A percentile compares a stretch with the other conserved stretches of the same genome.
Conservation (phyloP, 495 filamentous ascomycete genomes). For the Sporormia fimetaria region DNA sequence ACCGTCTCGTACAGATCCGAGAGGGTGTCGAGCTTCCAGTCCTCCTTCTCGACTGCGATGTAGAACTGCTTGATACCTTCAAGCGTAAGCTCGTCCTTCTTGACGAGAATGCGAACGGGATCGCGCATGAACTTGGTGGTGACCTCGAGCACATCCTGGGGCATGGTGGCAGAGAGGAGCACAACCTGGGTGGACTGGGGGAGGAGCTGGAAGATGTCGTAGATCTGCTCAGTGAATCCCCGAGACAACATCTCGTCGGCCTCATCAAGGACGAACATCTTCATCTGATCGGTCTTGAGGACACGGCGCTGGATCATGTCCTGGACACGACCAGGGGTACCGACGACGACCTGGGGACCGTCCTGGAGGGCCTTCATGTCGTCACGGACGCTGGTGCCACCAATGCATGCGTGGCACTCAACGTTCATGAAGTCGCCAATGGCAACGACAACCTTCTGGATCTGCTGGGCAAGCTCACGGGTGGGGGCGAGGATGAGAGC, state of each 20-base stretch:
- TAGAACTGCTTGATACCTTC: slow-evolving; percentile 99
- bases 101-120: slow-evolving; percentile 96
- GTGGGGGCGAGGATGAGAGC: slow-evolving; percentile 90
- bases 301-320: slow-evolving; percentile 98
- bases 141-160: slow-evolving; percentile 96
- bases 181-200: slow-evolving; percentile 97
- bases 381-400: slow-evolving; percentile 93
- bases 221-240: slow-evolving; percentile 99
- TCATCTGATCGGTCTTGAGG: slow-evolving; percentile 89
- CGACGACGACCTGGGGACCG: slow-evolving; percentile 91
- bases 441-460: slow-evolving; percentile 96
- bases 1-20: slow-evolving; percentile 98
- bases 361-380: slow-evolving; percentile 95
- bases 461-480: slow-evolving; percentile 95
- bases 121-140: slow-evolving; percentile 99
- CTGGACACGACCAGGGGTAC: slow-evolving; percentile 92
- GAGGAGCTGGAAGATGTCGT: slow-evolving; percentile 97
- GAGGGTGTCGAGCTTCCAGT: slow-evolving; percentile 99
- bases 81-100: slow-evolving; percentile 97
- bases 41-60: slow-evolving; percentile 99
- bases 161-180: slow-evolving; percentile 93
- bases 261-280: slow-evolving; percentile 98
- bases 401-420: slow-evolving; percentile 98
- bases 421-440: slow-evolving; percentile 99
- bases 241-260: slow-evolving; percentile 98